A percentile compares a stretch with the other conserved stretches of the same genome.
Evolutionary conservation across 192 early-diverging fungal species (phyloP).

Genomic region (Coemansia sp.): DNA sequence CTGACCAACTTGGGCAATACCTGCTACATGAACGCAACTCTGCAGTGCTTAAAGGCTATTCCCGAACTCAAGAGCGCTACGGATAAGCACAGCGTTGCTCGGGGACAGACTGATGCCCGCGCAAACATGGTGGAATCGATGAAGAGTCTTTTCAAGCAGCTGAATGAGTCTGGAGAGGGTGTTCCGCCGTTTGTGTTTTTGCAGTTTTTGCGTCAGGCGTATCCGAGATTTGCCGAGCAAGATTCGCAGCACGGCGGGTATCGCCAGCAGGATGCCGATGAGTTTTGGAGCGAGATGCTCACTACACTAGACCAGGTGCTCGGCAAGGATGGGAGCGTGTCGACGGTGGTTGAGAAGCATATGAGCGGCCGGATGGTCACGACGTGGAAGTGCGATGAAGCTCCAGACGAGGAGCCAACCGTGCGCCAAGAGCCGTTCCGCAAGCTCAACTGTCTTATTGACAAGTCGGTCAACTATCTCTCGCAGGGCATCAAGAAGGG

Average conservation of each 20-base stretch:
- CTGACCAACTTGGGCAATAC: constrained; percentile 93
- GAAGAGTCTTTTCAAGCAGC: constrained; percentile 69
- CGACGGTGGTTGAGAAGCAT: constrained; percentile 65
- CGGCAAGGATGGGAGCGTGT: background rate
- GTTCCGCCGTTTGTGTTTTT: constrained; percentile 80
- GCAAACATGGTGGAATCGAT: constrained; percentile 70
- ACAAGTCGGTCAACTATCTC: constrained; percentile 51
- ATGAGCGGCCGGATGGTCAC: constrained; percentile 72
- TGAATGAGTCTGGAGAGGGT: constrained; percentile 67
- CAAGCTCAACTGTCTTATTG: constrained; percentile 76
- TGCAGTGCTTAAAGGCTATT: constrained; percentile 90
- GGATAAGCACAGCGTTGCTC: constrained; percentile 39
- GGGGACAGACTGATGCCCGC: constrained; percentile 14
- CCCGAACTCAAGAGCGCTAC: constrained; percentile 74
- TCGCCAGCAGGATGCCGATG: constrained; percentile 98
- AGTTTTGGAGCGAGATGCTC: constrained; percentile 91
- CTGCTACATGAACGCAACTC: constrained; percentile 84
- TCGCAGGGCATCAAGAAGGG: constrained; percentile 53
- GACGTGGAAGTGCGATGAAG: constrained; percentile 62
- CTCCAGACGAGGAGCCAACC: constrained; percentile 67
- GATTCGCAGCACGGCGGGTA: constrained; percentile 65
- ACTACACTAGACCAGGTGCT: constrained; percentile 56
- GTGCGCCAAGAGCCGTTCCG: constrained; percentile 69
- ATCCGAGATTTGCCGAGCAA: constrained; percentile 85
- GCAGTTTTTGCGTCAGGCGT: constrained; percentile 73